Conservation (phyloP, 768 basidiomycete genomes). For the Trametes gibbosa region DNA sequence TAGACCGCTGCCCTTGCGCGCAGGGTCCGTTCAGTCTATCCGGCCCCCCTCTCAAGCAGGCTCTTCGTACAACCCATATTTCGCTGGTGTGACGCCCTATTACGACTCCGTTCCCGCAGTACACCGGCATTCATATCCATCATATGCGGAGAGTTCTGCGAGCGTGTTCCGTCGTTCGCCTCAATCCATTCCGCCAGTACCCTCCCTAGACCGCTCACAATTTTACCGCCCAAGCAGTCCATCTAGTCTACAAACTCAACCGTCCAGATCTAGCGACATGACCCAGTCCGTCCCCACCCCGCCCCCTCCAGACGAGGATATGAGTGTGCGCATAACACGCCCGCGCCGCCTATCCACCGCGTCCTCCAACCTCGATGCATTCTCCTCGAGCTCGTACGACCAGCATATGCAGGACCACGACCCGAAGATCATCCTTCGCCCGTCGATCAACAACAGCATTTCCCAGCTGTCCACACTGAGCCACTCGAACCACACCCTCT, state of each 20-base stretch:
- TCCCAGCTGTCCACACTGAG: conserved; percentile 85
- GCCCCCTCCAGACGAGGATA: conserved; percentile 32
- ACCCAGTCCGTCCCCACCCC: conserved; percentile 47
- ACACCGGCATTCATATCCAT: conserved; percentile 9
- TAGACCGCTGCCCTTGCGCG: conserved; percentile 4
- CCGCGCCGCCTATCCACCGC: conserved; percentile 37
- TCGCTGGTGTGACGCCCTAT: conserved; percentile 23
- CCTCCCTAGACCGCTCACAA: conserved; percentile 27
- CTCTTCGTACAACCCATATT: conserved; percentile 22
- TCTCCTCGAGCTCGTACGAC: conserved; percentile 35
- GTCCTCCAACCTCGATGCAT: conserved; percentile 33
- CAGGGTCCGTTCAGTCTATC: conserved; percentile 1
- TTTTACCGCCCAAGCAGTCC: conserved; percentile 43
- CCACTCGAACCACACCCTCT: conserved; percentile 89
- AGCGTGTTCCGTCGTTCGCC: conserved; percentile 16
- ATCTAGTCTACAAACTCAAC: conserved; percentile 50
- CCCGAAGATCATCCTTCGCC: conserved; percentile 62
- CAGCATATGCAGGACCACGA: conserved; percentile 36
- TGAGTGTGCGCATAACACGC: conserved; percentile 19
- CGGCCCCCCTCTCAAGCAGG: conserved; percentile 11
- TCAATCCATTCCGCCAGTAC: conserved; percentile 25
- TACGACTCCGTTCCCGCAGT: conserved; percentile 15
- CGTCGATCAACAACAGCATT: conserved; percentile 66
- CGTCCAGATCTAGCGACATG: conserved; percentile 46
- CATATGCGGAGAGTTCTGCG: conserved; percentile 13